Percentiles rank a stretch among this genome's conserved stretches.
These are phyloP conservation scores for Trichoderma asperellum DNA, from an alignment of 2,329 filamentous ascomycete genomes.

Conservation along the genomic window DNA sequence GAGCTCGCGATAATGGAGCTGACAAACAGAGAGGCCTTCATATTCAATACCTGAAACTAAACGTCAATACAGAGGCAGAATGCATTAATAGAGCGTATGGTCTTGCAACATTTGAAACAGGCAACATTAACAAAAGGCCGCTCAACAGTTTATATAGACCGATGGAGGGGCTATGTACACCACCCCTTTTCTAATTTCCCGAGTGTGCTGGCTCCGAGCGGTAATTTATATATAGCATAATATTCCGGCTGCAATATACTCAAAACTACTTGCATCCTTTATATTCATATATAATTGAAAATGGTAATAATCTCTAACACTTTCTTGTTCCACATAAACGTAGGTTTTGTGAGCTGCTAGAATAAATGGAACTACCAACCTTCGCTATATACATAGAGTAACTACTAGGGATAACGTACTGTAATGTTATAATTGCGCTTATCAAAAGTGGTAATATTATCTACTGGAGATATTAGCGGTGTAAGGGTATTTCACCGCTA, in stretches of 20 bases:
- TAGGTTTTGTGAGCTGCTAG: background rate
- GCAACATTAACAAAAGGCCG: background rate
- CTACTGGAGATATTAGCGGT: background rate
- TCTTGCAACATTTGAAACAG: background rate
- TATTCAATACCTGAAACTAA: background rate
- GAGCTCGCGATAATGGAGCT: background rate
- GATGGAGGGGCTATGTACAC: background rate
- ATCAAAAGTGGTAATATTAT: too few relatives aligned
- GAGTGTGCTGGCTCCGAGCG: background rate
- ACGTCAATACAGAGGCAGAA: background rate
- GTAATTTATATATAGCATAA: background rate
- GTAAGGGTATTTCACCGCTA: background rate
- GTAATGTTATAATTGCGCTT: too few relatives aligned
- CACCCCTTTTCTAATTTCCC: background rate
- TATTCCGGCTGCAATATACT: background rate
- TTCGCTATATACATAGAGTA: background rate
- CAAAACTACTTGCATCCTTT: background rate
- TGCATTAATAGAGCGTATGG: background rate
- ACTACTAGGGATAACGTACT: too few relatives aligned
- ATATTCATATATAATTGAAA: background rate
- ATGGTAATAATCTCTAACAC: background rate
- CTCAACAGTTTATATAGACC: background rate
- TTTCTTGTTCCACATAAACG: fast-evolving
- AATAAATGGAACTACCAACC: background rate
- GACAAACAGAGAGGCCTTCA: conserved; percentile 4